Base-by-base conservation (phyloP, 2,329 filamentous ascomycete species). In the Didymella keratinophila region DNA sequence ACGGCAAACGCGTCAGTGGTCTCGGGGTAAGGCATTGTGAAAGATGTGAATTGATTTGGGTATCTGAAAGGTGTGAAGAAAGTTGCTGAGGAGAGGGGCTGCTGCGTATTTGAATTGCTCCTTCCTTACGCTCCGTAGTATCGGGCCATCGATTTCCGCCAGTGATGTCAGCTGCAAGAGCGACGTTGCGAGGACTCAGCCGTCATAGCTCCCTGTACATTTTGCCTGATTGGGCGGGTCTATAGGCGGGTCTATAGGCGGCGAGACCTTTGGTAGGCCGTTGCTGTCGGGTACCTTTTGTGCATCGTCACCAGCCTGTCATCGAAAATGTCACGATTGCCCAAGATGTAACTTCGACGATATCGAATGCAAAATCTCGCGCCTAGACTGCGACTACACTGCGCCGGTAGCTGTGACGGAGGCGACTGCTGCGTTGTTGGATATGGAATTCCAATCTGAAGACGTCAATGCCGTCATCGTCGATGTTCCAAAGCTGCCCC, bases 21-120 rank as follows among this genome's bases (percentile, higher is more conserved):
- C 64, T 83, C 81, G 68, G 81, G 81, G 71, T 83, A 83, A 71
- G 73, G 75, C 81, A 83, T 83, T 25, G 60, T 79, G 68, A 61
- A 56, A 52, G 52, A 48, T 46, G 18, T 50, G 43, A 52, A 27
- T 25, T 34, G 46, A 44, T 20, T 20, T 37, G 58, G 43, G 52
- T 62, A 51, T 48, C 49, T 32, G 14, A 34, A 21, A n/a, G 27
- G 23, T 51, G 36, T 43, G 18, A 32, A 42, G 41, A 58, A 37
- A 60, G 30, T 25, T 55, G 27, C 56, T 44, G 58, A 58, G 61
- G 65, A 61, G 60, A 72, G 70, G 70, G 72, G 68, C 63, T 68
- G 46, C 46, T 43, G 51, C 65, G 53, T 70, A 64, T 70, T 71
- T 73, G 63, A 73, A 68, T 49, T 58, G 55, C 32, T 52, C 49